Conservation (phyloP, 495 filamentous ascomycete genomes). For the Neurospora intermedia region DNA sequence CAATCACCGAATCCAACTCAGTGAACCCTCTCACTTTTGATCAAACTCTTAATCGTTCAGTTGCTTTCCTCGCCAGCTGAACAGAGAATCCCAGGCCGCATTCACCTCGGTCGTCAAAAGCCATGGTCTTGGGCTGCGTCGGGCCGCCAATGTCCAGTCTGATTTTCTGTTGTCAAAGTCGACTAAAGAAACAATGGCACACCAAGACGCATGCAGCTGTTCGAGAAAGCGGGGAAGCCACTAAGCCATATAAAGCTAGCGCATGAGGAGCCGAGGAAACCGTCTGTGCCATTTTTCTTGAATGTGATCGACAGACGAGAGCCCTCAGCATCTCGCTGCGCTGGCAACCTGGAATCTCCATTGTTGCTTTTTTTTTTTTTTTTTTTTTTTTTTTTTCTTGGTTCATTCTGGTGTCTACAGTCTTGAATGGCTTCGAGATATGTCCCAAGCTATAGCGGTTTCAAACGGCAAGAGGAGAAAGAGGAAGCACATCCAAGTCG, state of each 20-base stretch:
- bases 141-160: background rate
- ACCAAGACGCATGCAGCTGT: background rate
- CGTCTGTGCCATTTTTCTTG: background rate
- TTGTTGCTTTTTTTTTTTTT: background rate
- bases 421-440: background rate
- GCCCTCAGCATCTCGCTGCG: background rate
- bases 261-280: background rate
- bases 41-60: background rate
- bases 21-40: background rate
- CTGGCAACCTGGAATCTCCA: background rate
- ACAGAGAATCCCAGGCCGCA: background rate
- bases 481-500: background rate
- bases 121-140: background rate
- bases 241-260: background rate
- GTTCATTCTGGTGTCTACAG: background rate
- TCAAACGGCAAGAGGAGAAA: background rate
- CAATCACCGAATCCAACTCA: background rate
- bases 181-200: background rate
- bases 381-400: background rate
- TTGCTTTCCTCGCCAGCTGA: background rate
- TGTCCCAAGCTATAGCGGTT: background rate
- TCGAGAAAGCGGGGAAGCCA: background rate
- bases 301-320: background rate
- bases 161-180: background rate
- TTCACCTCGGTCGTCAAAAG: background rate